Conservation (phyloP, 345 rosid species). For the Nasturtium officinale region DNA sequence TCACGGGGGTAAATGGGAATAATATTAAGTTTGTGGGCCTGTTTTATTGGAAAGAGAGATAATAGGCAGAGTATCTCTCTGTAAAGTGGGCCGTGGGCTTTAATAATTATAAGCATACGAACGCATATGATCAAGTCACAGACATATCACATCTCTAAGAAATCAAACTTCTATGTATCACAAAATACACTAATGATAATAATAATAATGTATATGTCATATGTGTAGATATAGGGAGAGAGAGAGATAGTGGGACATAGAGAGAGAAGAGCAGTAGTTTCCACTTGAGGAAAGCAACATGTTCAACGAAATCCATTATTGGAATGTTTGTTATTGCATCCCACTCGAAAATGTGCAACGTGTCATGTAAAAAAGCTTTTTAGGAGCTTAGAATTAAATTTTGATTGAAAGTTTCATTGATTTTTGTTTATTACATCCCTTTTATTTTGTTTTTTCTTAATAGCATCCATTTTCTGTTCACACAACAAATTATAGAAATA, state of each 20-base stretch:
- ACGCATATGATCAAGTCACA: neutral
- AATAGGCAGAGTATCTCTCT: slow-evolving; percentile 30
- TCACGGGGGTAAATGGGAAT: slow-evolving; percentile 21
- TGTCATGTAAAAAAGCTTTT: slow-evolving; percentile 19
- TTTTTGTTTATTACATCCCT: neutral
- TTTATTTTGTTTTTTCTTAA: neutral
- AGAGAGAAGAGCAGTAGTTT: slow-evolving; percentile 42
- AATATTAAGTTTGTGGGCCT: slow-evolving; percentile 42
- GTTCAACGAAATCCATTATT: slow-evolving; percentile 53
- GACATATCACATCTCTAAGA: slow-evolving; percentile 28
- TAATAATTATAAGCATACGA: slow-evolving; percentile 23
- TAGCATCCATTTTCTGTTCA: neutral
- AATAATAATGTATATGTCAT: neutral
- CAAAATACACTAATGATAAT: neutral
- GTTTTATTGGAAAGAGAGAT: slow-evolving; percentile 17
- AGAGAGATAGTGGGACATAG: slow-evolving; percentile 33
- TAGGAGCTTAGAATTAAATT: slow-evolving; percentile 6
- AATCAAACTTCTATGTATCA: slow-evolving; percentile 22
- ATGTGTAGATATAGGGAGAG: neutral
- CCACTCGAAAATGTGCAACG: slow-evolving; percentile 39
- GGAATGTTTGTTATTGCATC: slow-evolving; percentile 51
- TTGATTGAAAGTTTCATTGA: neutral
- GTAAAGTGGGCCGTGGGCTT: slow-evolving; percentile 54
- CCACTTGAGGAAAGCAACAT: slow-evolving; percentile 55
- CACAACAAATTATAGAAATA: neutral